Base-by-base conservation (phyloP, 768 basidiomycete species). In the Cyathus striatus region DNA sequence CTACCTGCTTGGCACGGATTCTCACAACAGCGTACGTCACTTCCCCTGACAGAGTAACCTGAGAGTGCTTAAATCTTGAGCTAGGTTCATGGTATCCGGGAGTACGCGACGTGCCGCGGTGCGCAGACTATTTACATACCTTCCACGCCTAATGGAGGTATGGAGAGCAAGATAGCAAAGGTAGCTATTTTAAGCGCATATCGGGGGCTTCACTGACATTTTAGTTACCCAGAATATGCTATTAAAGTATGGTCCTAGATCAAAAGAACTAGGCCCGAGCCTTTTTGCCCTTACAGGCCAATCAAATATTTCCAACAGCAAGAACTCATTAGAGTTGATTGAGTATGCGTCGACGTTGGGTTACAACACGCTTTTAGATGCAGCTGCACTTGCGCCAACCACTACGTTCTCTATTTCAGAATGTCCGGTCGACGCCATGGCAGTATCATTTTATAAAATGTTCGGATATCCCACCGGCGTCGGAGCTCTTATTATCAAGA, bases 391-490 rank as follows among this genome's bases (percentile, higher is more conserved):
- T 27, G 88, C 81, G 2, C 80, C 89, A 7, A 83, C 86, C 1
- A 79, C 86, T 6, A 55, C 67, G 14, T 73, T 91, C 42, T 84
- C 84, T 10, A 66, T 92, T 12, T 60, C 73, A 1, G 75, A 82
- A 40, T 72, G 70, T 23, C 77, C 81, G 3, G 82, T 89, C 9
- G 90, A 92, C 59, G 89, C 88, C 1, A 80, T 90, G 75, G 87
- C 81, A 0, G 56, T 92, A 41, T 87, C 84, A 34, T 90, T 91
- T 53, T 92, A 92, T 64, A 92, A 92, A 52, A 90, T 91, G 84
- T 88, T 90, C 49, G 89, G 89, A 24, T 91, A 81, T 51, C 89
- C 89, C 9, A 90, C 88, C 0, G 89, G 89, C 6, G 78, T 90
- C 33, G 89, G 90, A 25, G 87, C 87, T 10, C 69, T 92, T 4